Evolutionary conservation across 257 asterid species (phyloP).

Genomic region (Striga asiatica): DNA sequence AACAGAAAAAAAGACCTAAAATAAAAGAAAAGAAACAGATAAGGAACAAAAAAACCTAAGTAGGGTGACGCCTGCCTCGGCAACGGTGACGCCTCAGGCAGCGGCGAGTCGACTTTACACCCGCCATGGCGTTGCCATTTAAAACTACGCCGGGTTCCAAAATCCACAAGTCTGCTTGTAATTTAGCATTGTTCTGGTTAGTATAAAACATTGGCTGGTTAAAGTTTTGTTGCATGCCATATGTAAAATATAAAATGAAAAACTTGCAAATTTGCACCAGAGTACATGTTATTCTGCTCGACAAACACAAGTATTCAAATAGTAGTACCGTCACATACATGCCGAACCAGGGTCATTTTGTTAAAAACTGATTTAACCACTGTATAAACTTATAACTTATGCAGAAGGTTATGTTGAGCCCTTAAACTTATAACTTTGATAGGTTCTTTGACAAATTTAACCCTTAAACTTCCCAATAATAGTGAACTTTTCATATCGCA

Average conservation of each 20-base stretch:
- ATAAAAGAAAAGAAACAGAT: too few relatives aligned
- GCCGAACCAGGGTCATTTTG: neutral
- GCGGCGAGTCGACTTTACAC: too few relatives aligned
- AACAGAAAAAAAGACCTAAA: too few relatives aligned
- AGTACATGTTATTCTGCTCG: neutral
- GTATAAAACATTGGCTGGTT: neutral
- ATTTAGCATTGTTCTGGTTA: neutral
- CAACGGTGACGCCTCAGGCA: too few relatives aligned
- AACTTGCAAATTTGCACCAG: neutral
- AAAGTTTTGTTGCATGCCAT: neutral
- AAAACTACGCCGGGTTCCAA: neutral
- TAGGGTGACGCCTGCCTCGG: too few relatives aligned
- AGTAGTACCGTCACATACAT: neutral
- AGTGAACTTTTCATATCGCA: neutral
- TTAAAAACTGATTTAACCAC: neutral
- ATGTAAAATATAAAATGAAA: neutral
- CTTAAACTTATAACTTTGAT: too few relatives aligned
- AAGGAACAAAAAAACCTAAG: too few relatives aligned
- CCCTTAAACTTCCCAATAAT: neutral
- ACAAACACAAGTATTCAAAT: neutral
- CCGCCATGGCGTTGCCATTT: too few relatives aligned
- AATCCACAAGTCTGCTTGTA: neutral
- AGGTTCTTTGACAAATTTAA: neutral
- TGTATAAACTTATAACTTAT: neutral
- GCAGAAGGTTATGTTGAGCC: neutral